Conservation (phyloP, 306 rosid genomes). For the Boehmeria nivea region DNA sequence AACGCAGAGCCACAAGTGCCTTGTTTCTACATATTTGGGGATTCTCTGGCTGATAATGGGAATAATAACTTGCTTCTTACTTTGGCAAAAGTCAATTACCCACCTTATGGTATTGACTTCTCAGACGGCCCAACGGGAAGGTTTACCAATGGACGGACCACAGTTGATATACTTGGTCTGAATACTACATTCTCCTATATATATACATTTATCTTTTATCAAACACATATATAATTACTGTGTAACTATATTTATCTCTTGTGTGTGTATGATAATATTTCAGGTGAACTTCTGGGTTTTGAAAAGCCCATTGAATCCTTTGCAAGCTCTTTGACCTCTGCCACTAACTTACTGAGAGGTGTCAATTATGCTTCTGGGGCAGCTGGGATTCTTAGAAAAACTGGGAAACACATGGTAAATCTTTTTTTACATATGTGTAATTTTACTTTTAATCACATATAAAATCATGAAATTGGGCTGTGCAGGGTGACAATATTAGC, state of each 20-base stretch:
- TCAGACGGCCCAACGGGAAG: slow-evolving; percentile 54
- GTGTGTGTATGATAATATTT: no score
- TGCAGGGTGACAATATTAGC: slow-evolving; percentile 39
- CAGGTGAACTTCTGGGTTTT: slow-evolving; percentile 66
- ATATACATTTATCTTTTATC: no score
- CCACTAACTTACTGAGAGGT: slow-evolving; percentile 34
- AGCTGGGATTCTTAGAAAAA: slow-evolving; percentile 44
- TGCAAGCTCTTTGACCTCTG: slow-evolving; percentile 13
- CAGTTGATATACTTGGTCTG: slow-evolving; percentile 31
- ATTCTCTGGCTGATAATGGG: slow-evolving; percentile 61
- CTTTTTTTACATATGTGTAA: background rate
- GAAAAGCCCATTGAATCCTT: slow-evolving; percentile 40
- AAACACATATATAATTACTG: no score
- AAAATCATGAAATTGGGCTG: no score
- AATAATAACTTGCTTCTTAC: slow-evolving; percentile 48
- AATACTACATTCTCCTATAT: no score
- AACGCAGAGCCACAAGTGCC: slow-evolving; percentile 52
- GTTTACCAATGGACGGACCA: slow-evolving; percentile 47
- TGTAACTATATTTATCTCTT: no score
- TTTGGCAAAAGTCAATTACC: slow-evolving; percentile 44
- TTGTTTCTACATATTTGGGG: slow-evolving; percentile 83
- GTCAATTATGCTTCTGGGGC: slow-evolving; percentile 74
- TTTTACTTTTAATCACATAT: no score
- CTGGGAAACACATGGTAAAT: slow-evolving; percentile 30
- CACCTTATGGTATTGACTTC: slow-evolving; percentile 65